Conservation (phyloP, 306 rosid genomes). For the Medicago ruthenica region DNA sequence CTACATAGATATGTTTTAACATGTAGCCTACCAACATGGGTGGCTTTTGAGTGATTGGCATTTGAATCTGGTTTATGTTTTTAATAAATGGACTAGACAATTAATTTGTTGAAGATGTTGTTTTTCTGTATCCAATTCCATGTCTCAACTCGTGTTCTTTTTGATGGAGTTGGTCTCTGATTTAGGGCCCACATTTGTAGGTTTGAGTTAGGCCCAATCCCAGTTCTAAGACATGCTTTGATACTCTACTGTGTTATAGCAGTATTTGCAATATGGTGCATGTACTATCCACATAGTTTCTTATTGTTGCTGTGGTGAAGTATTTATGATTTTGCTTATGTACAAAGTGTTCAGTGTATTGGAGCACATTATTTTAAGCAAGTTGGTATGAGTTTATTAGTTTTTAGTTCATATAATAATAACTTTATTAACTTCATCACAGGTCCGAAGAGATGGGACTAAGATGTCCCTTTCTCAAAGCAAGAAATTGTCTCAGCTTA, state of each 20-base stretch:
- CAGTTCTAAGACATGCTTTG: neutral
- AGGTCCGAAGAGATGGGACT: constrained; percentile 94
- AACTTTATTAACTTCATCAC: constrained; percentile 42
- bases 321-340: constrained; percentile 22
- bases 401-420: constrained; percentile 9
- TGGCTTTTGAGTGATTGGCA: constrained; percentile 23
- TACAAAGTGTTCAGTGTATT: constrained; percentile 10
- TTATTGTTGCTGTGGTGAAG: constrained; percentile 17
- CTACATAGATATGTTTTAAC: constrained; percentile 22
- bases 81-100: constrained; percentile 12
- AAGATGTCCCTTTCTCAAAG: constrained; percentile 96
- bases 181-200: neutral
- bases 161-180: constrained; percentile 19
- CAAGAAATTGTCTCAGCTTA: constrained; percentile 92
- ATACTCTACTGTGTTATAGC: constrained; percentile 5
- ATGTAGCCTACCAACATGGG: constrained; percentile 10
- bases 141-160: neutral
- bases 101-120: constrained; percentile 10
- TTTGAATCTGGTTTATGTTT: constrained; percentile 18
- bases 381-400: constrained; percentile 9
- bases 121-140: constrained; percentile 11
- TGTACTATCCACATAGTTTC: constrained; percentile 1
- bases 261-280: neutral
- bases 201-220: neutral
- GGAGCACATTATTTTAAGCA: constrained; percentile 23